These are phyloP conservation scores for Alliaria petiolata DNA, from an alignment of 345 rosid species.

Conservation along the genomic window DNA sequence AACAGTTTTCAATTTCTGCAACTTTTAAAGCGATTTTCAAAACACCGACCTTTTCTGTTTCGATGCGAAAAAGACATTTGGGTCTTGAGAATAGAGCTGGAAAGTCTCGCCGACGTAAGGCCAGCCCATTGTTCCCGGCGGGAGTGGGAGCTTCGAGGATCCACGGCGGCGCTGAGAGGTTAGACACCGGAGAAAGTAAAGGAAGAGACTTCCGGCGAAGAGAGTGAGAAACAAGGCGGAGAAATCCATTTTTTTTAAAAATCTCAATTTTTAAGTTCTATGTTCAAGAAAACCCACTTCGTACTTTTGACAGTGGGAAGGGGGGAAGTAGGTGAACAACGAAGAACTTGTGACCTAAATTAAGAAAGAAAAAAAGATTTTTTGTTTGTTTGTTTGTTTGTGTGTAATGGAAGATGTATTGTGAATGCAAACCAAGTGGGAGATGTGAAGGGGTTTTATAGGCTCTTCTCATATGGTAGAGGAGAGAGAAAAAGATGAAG, in stretches of 20 bases:
- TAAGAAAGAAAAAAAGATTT: neutral
- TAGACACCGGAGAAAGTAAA: conserved; percentile 32
- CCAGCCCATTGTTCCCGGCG: conserved; percentile 86
- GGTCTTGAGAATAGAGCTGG: conserved; percentile 87
- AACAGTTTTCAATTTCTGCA: neutral
- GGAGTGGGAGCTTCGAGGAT: conserved; percentile 50
- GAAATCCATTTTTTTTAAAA: conserved; percentile 32
- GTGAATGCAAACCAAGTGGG: conserved; percentile 28
- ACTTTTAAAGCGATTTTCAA: neutral
- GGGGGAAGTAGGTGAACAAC: conserved; percentile 24
- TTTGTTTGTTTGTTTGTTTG: neutral
- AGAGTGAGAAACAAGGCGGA: conserved; percentile 29
- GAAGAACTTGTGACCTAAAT: conserved; percentile 26
- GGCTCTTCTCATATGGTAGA: conserved; percentile 16
- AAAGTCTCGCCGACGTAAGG: conserved; percentile 86
- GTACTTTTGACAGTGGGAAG: neutral
- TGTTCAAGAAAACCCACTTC: conserved; percentile 9
- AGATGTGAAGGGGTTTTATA: conserved; percentile 32
- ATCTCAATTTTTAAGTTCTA: neutral
- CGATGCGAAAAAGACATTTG: conserved; percentile 71
- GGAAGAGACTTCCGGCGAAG: conserved; percentile 24
- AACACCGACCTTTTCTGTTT: conserved; percentile 49
- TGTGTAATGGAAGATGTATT: conserved; percentile 4
- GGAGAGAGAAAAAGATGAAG: neutral
- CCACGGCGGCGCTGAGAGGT: conserved; percentile 25